Percentiles rank a stretch among this genome's conserved stretches.
phyloP scores from a whole-genome alignment of 208 protist genomes.

The Leishmania arabica region DNA sequence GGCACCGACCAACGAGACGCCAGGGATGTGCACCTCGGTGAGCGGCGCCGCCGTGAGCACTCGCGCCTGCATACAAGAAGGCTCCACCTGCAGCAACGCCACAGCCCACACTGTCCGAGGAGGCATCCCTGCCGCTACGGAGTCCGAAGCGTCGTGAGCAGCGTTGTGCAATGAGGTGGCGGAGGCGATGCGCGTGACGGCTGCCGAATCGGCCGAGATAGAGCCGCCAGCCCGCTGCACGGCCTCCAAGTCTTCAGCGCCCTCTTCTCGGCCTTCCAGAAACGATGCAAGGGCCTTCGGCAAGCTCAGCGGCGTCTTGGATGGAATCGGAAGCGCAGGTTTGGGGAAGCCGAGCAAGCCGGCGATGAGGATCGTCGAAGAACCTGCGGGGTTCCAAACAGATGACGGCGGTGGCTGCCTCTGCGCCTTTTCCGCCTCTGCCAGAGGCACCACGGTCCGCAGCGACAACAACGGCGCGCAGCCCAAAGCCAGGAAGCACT shows the following conservation, averaged over 20 bases:
- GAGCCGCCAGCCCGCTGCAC: conserved; percentile 3
- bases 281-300: conserved; percentile 8
- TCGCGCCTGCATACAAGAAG: conserved; percentile 28
- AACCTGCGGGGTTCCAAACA: conserved; percentile 1
- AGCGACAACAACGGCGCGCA: conserved; percentile 43
- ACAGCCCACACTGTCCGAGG: conserved; percentile 29
- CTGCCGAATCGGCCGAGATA: not conserved
- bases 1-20: not conserved
- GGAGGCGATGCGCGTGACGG: conserved; percentile 11
- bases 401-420: not conserved
- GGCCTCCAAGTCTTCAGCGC: not conserved
- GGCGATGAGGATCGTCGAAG: conserved; percentile 37
- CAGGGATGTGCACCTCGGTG: conserved; percentile 8
- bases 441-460: conserved; percentile 26
- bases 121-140: not conserved
- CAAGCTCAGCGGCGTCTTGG: not conserved
- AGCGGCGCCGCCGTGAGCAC: conserved; percentile 32
- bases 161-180: not conserved
- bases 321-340: conserved; percentile 5
- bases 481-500: conserved; percentile 73
- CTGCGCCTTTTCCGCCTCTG: conserved; percentile 15
- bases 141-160: not conserved
- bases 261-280: conserved; percentile 11
- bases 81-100: conserved; percentile 31
- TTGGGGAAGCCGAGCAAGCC: conserved; percentile 38